Evolutionary conservation across 768 basidiomycete genomes (phyloP).

Genomic region (Pulveroboletus sp.): DNA sequence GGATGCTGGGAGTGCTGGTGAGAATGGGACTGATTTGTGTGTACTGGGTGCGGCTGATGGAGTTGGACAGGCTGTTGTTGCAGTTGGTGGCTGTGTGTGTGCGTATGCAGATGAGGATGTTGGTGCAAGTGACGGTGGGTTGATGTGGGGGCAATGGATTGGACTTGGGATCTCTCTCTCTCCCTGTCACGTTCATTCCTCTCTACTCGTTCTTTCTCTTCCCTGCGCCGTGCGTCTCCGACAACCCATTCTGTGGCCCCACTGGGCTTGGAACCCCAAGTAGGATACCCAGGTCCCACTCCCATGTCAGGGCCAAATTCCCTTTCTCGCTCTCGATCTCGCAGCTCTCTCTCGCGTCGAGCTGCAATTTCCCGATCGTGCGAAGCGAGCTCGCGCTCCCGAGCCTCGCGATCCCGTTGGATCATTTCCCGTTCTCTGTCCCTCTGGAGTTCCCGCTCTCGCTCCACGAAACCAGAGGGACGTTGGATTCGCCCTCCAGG

Average conservation of each 20-base stretch:
- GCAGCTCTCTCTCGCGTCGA: slow-evolving; percentile 25
- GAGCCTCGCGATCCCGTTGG: slow-evolving; percentile 27
- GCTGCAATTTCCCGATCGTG: slow-evolving; percentile 21
- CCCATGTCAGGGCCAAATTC: slow-evolving; percentile 24
- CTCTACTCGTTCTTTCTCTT: slow-evolving; percentile 28
- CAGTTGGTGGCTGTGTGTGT: slow-evolving; percentile 35
- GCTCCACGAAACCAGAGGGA: slow-evolving; percentile 31
- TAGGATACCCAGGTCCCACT: slow-evolving; percentile 17
- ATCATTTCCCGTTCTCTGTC: slow-evolving; percentile 26
- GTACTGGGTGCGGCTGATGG: slow-evolving; percentile 25
- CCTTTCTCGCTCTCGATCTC: slow-evolving; percentile 20
- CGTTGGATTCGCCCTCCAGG: slow-evolving; percentile 23
- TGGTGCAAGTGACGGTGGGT: slow-evolving; percentile 33
- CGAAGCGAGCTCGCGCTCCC: slow-evolving; percentile 18
- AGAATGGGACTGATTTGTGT: slow-evolving; percentile 29
- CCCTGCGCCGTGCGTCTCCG: slow-evolving; percentile 34
- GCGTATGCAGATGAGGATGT: slow-evolving; percentile 30
- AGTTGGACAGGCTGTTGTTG: slow-evolving; percentile 18
- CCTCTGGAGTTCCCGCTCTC: slow-evolving; percentile 20
- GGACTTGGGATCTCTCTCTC: slow-evolving; percentile 27
- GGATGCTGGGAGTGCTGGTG: slow-evolving; percentile 33
- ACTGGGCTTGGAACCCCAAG: slow-evolving; percentile 32
- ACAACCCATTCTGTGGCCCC: slow-evolving; percentile 30
- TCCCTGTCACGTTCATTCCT: slow-evolving; percentile 27
- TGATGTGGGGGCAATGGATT: slow-evolving; percentile 18